Evolutionary conservation across 2,329 filamentous ascomycete species (phyloP).

Genomic region (Clathrospora elynae): DNA sequence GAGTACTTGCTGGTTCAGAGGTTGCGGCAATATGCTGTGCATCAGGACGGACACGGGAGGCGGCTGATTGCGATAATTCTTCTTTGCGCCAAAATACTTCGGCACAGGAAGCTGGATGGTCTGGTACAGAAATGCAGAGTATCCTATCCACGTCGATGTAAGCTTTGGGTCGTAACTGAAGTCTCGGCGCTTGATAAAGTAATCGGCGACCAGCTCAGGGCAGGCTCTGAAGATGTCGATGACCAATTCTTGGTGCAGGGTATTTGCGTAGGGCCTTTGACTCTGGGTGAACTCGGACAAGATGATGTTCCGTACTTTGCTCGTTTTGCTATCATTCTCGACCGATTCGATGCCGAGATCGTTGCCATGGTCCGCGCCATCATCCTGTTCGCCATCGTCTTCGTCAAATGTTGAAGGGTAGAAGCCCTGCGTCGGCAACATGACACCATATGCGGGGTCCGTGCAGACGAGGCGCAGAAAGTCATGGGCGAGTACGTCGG

Average conservation of each 20-base stretch:
- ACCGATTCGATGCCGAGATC: slow-evolving; percentile 72
- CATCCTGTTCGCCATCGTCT: slow-evolving; percentile 51
- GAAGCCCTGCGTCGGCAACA: slow-evolving; percentile 79
- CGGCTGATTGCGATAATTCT: slow-evolving; percentile 67
- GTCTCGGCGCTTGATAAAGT: slow-evolving; percentile 75
- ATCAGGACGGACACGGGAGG: slow-evolving; percentile 79
- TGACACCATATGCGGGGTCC: slow-evolving; percentile 70
- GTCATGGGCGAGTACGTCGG: slow-evolving; percentile 73
- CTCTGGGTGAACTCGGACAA: slow-evolving; percentile 78
- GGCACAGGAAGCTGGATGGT: slow-evolving; percentile 77
- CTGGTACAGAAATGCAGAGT: slow-evolving; percentile 85
- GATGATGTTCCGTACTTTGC: slow-evolving; percentile 78
- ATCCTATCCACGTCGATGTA: slow-evolving; percentile 92
- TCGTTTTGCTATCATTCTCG: slow-evolving; percentile 70
- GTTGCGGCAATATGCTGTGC: slow-evolving; percentile 83
- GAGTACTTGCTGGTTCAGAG: slow-evolving; percentile 79
- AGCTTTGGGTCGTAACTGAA: slow-evolving; percentile 91
- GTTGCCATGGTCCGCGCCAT: slow-evolving; percentile 56
- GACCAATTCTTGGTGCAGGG: slow-evolving; percentile 79
- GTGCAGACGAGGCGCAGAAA: slow-evolving; percentile 80
- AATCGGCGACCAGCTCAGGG: slow-evolving; percentile 86
- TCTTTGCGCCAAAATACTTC: slow-evolving; percentile 68
- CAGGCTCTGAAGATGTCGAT: slow-evolving; percentile 78
- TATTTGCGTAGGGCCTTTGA: slow-evolving; percentile 81
- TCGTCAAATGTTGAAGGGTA: slow-evolving; percentile 75